Conservation (phyloP, 306 rosid species). For the Cicer bijugum region DNA sequence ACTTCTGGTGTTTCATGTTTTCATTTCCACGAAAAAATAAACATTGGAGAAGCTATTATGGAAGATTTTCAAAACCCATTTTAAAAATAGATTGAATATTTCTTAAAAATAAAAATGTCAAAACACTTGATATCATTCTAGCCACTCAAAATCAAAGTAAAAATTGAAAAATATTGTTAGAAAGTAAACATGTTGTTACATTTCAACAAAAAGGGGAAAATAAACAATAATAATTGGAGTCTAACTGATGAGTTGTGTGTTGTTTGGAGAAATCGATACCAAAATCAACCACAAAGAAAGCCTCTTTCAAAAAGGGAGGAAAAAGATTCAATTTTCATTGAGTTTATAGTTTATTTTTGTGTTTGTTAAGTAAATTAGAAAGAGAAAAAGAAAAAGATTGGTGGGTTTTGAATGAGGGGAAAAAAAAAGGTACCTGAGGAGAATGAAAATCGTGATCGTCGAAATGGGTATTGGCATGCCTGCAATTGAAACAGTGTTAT, state of each 20-base stretch:
- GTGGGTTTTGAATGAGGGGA: not conserved
- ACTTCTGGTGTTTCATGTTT: too few species aligned
- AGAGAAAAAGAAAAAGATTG: not conserved
- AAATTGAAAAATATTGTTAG: too few species aligned
- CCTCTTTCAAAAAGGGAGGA: not conserved
- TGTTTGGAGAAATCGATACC: constrained; percentile 21
- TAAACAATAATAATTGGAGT: constrained; percentile 3
- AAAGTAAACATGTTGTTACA: too few species aligned
- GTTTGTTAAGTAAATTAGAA: not conserved
- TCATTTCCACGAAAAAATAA: too few species aligned
- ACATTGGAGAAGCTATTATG: too few species aligned
- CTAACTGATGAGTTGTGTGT: not conserved
- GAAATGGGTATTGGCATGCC: constrained; percentile 86
- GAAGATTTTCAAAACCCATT: too few species aligned
- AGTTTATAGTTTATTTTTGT: not conserved
- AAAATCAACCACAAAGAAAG: constrained; percentile 26
- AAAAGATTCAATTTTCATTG: constrained; percentile 21
- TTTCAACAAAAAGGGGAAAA: constrained; percentile 10
- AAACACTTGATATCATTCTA: too few species aligned
- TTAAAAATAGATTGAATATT: too few species aligned
- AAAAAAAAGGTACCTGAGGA: constrained; percentile 42
- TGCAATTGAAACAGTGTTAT: constrained; percentile 41
- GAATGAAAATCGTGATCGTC: constrained; percentile 40
- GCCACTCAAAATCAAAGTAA: too few species aligned
- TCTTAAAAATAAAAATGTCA: too few species aligned